Conservation (phyloP, 768 basidiomycete species). For the Hysterangium stoloniferum region DNA sequence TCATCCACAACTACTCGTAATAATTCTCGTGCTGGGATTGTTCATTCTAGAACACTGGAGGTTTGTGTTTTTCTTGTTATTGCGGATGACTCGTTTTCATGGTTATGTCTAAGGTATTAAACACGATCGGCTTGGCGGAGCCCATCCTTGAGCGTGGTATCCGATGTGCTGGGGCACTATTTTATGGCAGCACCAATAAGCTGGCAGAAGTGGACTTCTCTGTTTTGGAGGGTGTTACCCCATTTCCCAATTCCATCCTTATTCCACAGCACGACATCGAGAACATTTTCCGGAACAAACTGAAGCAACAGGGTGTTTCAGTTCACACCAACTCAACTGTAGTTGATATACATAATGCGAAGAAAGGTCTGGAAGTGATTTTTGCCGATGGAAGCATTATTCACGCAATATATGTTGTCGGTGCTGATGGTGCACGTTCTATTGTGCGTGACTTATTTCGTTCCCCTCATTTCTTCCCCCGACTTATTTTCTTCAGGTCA, state of each 20-base stretch:
- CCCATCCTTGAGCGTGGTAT: constrained; percentile 24
- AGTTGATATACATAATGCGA: constrained; percentile 21
- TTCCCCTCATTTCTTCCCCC: constrained; percentile 37
- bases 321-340: constrained; percentile 32
- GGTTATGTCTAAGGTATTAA: constrained; percentile 34
- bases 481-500: constrained; percentile 35
- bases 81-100: constrained; percentile 16
- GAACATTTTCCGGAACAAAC: constrained; percentile 27
- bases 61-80: constrained; percentile 20
- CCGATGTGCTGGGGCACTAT: not conserved
- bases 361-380: constrained; percentile 27
- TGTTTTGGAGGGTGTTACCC: constrained; percentile 26
- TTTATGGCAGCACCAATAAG: constrained; percentile 9
- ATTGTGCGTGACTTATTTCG: constrained; percentile 36
- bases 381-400: constrained; percentile 41
- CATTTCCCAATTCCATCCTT: constrained; percentile 34
- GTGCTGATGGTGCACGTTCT: constrained; percentile 44
- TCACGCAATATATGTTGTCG: constrained; percentile 38
- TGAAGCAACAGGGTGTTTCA: constrained; percentile 25
- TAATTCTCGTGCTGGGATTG: constrained; percentile 35
- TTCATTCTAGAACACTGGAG: constrained; percentile 50
- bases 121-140: constrained; percentile 25
- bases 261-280: constrained; percentile 40
- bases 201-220: constrained; percentile 26
- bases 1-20: not conserved